Evolutionary conservation across 768 basidiomycete genomes (phyloP).

Genomic region (Leccinum variicolor): DNA sequence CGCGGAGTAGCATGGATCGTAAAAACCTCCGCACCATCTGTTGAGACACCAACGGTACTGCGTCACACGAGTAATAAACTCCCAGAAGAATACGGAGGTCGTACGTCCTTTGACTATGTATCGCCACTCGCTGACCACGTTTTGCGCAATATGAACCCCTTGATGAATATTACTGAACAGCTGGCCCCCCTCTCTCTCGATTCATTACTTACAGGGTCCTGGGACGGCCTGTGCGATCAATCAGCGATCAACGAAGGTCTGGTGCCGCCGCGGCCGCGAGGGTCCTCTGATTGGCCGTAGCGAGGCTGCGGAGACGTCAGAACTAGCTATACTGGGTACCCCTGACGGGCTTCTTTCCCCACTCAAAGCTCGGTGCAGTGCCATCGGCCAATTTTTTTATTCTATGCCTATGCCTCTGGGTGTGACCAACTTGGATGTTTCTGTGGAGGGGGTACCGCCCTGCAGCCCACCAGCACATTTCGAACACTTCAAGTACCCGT

Average conservation of each 20-base stretch:
- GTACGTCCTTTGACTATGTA: slow-evolving; percentile 1
- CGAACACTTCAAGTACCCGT: background rate
- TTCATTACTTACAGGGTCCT: background rate
- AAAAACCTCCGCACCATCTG: background rate
- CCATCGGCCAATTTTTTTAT: background rate
- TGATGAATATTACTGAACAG: background rate
- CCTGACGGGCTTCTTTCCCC: background rate
- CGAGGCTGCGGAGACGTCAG: background rate
- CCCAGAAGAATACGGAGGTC: slow-evolving; percentile 3
- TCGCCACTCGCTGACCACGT: background rate
- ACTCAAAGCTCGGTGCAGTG: slow-evolving; percentile 18
- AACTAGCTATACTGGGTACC: slow-evolving; percentile 4
- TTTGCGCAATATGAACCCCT: background rate
- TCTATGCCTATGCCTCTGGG: background rate
- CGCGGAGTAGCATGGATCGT: background rate
- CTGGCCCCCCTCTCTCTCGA: background rate
- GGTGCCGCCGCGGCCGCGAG: slow-evolving; percentile 12
- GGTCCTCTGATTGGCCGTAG: slow-evolving; percentile 6
- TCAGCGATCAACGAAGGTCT: slow-evolving; percentile 10
- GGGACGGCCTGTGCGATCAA: slow-evolving; percentile 4
- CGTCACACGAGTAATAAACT: slow-evolving; percentile 9
- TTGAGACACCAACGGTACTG: background rate
- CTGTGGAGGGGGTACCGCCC: background rate
- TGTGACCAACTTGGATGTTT: background rate
- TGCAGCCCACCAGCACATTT: background rate